A percentile compares a stretch with the other conserved stretches of the same genome.
These are phyloP conservation scores for Globisporangium cylindrosporum DNA, from an alignment of 352 stramenopile species.

Conservation along the genomic window DNA sequence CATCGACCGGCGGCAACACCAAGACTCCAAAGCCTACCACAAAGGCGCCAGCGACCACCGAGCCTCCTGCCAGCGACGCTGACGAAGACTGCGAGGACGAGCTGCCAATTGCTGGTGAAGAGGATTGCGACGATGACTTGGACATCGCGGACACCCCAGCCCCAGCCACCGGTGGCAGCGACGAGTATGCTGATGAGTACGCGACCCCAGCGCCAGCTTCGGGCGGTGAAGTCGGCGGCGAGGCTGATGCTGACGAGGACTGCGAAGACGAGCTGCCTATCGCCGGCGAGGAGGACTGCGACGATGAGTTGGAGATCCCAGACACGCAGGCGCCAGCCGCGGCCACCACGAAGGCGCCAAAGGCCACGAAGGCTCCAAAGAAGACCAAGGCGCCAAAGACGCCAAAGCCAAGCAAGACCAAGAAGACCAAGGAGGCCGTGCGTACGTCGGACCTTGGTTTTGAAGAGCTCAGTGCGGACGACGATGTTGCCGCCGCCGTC, in stretches of 20 bases:
- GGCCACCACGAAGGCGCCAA: not conserved
- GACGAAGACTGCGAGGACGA: conserved; percentile 14
- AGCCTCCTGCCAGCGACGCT: not conserved
- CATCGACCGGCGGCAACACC: not conserved
- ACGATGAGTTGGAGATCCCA: not conserved
- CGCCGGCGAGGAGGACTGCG: not conserved
- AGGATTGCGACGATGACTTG: not conserved
- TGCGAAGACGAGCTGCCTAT: not conserved
- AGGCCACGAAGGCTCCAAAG: not conserved
- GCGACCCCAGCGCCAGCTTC: not conserved
- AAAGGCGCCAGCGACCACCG: not conserved
- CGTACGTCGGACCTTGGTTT: conserved; percentile 16
- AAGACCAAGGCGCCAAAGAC: not conserved
- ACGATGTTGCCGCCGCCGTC: not conserved
- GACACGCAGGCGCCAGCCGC: not conserved
- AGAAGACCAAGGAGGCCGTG: conserved; percentile 2
- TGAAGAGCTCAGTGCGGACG: conserved; percentile 6
- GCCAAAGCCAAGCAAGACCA: conserved; percentile 4
- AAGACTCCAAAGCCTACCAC: not conserved
- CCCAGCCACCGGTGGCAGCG: not conserved
- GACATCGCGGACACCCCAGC: not conserved
- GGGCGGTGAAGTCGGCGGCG: not conserved
- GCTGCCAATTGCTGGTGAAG: not conserved
- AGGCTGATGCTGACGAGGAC: not conserved
- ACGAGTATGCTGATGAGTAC: not conserved